phyloP scores from a whole-genome alignment of 23 red algal species.

The Gracilaria domingensis region DNA sequence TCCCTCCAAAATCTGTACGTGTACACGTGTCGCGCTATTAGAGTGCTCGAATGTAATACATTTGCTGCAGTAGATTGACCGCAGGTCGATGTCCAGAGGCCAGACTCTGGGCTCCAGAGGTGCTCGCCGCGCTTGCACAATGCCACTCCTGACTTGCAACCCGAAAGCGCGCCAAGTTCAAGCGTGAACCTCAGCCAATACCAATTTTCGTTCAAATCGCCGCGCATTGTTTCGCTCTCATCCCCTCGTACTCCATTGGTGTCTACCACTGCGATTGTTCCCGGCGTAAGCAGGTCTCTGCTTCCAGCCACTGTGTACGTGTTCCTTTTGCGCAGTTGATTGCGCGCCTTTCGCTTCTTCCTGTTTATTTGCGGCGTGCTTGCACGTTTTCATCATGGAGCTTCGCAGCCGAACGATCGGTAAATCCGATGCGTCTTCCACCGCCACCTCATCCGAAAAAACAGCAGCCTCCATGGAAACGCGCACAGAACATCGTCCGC shows the following conservation, averaged over 20 bases:
- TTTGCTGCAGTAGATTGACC: too few species aligned
- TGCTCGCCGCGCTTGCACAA: too few species aligned
- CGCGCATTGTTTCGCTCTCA: not conserved
- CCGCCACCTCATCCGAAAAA: slow-evolving; percentile 9
- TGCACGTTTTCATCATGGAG: slow-evolving; percentile 1
- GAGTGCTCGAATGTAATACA: too few species aligned
- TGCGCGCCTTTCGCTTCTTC: not conserved
- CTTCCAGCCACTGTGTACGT: too few species aligned
- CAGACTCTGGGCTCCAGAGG: too few species aligned
- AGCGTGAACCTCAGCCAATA: not conserved
- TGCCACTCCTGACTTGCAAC: too few species aligned
- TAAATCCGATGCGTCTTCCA: slow-evolving; percentile 11
- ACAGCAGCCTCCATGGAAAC: not conserved
- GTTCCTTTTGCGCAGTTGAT: too few species aligned
- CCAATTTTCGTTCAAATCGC: not conserved
- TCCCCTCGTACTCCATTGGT: too few species aligned
- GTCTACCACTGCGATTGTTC: too few species aligned
- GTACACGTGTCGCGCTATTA: too few species aligned
- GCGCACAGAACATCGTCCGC: not conserved
- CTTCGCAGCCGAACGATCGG: slow-evolving; percentile 24
- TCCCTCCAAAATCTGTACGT: not conserved
- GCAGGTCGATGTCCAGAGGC: too few species aligned
- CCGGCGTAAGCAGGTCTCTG: too few species aligned
- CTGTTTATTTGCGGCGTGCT: not conserved
- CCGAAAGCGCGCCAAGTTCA: not conserved